Base-by-base conservation (phyloP, 805 yeast species). In the Blastobotrys muscicola region DNA sequence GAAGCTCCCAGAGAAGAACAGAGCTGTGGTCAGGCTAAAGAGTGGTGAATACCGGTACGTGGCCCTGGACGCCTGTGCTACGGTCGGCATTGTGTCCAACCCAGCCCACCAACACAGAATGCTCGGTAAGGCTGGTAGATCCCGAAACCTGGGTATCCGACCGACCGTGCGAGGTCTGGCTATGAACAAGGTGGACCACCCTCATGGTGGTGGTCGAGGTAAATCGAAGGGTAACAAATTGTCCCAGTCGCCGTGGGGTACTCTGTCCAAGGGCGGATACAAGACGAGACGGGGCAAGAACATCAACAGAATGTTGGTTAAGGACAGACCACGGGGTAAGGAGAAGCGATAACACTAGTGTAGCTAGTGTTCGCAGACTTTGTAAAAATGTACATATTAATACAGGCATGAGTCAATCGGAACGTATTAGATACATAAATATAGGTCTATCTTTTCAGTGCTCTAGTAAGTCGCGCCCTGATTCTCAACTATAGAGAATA, bases 131-230 rank as follows among this genome's bases (percentile, higher is more conserved):
- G 98, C 98, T 16, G 98, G 98, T 58, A 78, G 97, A 66, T 72
- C 82, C 42, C 81, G 98, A 63, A 82, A 87, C 72, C 70, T 83
- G 60, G 98, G 97, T 50, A 80, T 82, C 58, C 80, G 97, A 66
- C 98, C 98, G 32, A 78, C 81, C 41, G 97, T 89, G 33, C 82
- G 98, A 71, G 98, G 98, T 76, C 85, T 86, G 55, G 97, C 98
- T 40, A 86, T 85, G 95, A 92, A 92, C 68, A 92, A 92, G 51
- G 78, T 80, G 61, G 97, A 92, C 66, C 98, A 92, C 71, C 98
- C 98, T 52, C 89, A 86, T 59, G 98, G 98, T 73, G 98, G 98
- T 81, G 98, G 98, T 69, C 81, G 98, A 75, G 98, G 98, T 77
- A 92, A 92, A 67, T 84, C 95, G 48, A 92, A 92, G 79, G 85